Conservation (phyloP, 176 grass and related monocot species). For the Carex littledalei region DNA sequence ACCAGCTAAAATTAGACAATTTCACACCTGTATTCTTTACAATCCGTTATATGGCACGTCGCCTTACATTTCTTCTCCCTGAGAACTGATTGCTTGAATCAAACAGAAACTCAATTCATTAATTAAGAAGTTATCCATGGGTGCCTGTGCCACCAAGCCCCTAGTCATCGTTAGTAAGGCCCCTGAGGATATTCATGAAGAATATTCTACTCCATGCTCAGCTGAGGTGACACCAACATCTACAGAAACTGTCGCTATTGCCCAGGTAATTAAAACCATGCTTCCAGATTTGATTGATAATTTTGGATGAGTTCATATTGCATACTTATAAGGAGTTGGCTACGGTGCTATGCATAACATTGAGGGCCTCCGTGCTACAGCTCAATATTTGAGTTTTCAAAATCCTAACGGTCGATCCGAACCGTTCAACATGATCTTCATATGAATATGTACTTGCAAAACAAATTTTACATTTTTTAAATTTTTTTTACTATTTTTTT, state of each 20-base stretch:
- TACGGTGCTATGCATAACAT: no score
- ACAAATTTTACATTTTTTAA: no score
- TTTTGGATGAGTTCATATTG: neutral
- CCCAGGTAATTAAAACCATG: neutral
- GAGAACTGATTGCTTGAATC: neutral
- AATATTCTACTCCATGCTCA: neutral
- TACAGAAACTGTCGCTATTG: neutral
- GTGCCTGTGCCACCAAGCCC: constrained; percentile 26
- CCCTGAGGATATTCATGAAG: neutral
- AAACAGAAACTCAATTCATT: neutral
- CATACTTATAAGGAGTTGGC: neutral
- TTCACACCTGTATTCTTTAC: neutral
- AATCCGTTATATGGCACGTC: neutral
- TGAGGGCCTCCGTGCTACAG: no score
- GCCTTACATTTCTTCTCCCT: neutral
- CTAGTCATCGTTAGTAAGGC: neutral
- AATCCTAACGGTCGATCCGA: no score
- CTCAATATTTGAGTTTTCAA: no score
- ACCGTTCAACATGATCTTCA: no score
- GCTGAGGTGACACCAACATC: neutral
- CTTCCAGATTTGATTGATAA: neutral
- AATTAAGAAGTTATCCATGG: constrained; percentile 8
- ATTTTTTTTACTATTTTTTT: no score
- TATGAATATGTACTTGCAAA: no score
- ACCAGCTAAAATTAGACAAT: neutral